phyloP scores from a whole-genome alignment of 139 green algal genomes.

The Tetradesmus lagerheimii region DNA sequence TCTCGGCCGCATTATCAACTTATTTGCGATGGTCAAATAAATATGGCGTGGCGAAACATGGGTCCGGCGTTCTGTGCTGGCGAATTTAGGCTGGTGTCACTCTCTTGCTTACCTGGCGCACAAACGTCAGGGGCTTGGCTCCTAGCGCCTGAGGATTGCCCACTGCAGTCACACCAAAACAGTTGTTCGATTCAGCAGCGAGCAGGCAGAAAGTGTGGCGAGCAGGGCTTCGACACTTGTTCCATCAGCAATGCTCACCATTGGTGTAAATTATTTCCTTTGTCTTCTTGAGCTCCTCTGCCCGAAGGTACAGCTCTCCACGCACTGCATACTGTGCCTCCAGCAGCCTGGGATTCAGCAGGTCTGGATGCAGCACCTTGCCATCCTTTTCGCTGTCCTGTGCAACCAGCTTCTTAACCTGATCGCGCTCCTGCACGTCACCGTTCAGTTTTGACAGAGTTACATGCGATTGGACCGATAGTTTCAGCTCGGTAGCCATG shows the following conservation, averaged over 20 bases:
- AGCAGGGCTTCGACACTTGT: neutral
- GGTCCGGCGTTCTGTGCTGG: no score
- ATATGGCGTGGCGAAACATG: no score
- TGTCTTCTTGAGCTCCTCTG: slow-evolving; percentile 82
- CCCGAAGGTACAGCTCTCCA: slow-evolving; percentile 93
- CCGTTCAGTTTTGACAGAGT: neutral
- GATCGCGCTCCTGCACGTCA: neutral
- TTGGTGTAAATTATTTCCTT: slow-evolving; percentile 98
- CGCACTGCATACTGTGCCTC: slow-evolving; percentile 75
- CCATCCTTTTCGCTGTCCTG: slow-evolving; percentile 64
- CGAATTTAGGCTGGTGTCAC: neutral
- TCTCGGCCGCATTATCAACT: no score
- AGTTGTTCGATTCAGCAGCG: neutral
- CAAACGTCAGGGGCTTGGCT: slow-evolving; percentile 92
- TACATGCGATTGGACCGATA: neutral
- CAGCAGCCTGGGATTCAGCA: slow-evolving; percentile 85
- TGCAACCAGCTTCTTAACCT: neutral
- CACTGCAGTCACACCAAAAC: slow-evolving; percentile 65
- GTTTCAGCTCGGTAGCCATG: neutral
- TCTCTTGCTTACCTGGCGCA: slow-evolving; percentile 74
- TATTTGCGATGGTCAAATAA: no score
- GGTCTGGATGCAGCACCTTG: slow-evolving; percentile 82
- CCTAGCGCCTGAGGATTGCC: slow-evolving; percentile 95
- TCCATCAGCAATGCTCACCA: slow-evolving; percentile 55
- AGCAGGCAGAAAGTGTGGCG: neutral